Percentiles rank a stretch among this genome's conserved stretches.
Evolutionary conservation across 2,329 filamentous ascomycete species (phyloP).

Genomic region (Botrytis byssoidea): DNA sequence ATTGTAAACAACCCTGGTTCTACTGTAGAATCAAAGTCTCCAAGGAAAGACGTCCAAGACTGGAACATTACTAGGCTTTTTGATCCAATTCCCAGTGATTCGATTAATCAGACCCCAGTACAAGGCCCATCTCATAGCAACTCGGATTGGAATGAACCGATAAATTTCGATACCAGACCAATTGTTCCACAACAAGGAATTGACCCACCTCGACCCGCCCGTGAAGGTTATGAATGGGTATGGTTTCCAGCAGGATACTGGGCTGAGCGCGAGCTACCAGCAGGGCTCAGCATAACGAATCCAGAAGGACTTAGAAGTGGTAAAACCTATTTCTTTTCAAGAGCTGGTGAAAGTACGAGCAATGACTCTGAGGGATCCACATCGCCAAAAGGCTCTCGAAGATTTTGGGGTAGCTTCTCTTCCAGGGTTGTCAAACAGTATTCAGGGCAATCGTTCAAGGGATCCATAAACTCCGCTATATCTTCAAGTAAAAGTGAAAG

Average conservation of each 20-base stretch:
- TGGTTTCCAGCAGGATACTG: conserved; percentile 63
- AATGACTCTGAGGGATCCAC: conserved; percentile 12
- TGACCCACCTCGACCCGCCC: conserved; percentile 56
- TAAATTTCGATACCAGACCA: conserved; percentile 11
- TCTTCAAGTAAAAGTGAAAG: conserved; percentile 11
- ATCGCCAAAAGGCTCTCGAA: conserved; percentile 16
- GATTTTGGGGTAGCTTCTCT: conserved; percentile 11
- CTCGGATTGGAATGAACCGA: conserved; percentile 29
- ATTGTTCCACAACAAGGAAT: conserved; percentile 17
- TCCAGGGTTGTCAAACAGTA: conserved; percentile 13
- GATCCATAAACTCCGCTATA: neutral
- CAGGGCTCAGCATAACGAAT: neutral
- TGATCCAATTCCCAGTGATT: conserved; percentile 1
- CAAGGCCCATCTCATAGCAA: neutral
- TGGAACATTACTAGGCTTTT: conserved; percentile 20
- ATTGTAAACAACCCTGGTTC: neutral
- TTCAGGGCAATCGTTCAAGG: neutral
- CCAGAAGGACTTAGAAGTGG: conserved; percentile 1
- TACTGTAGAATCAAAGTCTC: neutral
- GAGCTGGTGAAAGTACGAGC: neutral
- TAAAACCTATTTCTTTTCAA: conserved; percentile 9
- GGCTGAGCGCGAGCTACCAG: conserved; percentile 53
- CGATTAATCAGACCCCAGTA: neutral
- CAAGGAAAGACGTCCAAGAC: conserved; percentile 14
- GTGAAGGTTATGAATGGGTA: conserved; percentile 58